Evolutionary conservation across 805 yeast genomes (phyloP), one percentile per base, ranked within the genome.

Genomic region (Yarrowia bubula): DNA sequence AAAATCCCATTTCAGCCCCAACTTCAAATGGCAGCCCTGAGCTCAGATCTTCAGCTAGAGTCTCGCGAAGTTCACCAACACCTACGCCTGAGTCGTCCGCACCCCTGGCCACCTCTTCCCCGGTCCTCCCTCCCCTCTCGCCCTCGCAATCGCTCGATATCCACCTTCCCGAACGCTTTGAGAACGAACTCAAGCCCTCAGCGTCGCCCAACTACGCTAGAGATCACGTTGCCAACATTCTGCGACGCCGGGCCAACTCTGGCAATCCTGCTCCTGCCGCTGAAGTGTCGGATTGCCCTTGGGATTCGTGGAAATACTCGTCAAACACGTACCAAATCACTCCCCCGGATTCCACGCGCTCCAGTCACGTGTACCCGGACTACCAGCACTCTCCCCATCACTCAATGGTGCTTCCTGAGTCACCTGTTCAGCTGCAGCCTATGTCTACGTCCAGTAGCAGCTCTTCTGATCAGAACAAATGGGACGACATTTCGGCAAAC

Each of bases 351-450:
- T 55, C 61, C 8, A 55, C 61, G 8, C 46, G 61, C 6, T 31
- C 31, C 31, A 14, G 28, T 2, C 61, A 55, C 47, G 61, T 55
- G n/a, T 39, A 55, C 61, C n/a, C 47, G 5, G 61, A 41, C 17
- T 6, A 11, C 3, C 13, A 48, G 22, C 38, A 48, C 55, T n/a
- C 55, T 7, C 31, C 60, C 0, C 61, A 55, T 28, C 47, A 55
- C 31, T 55, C 61, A 8, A 28, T 55, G 61, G 61, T 55, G 46
- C 61, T 55, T 10, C 61, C 61, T 8, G 61, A 55, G 47, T 55
- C 61, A 8, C 61, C 61, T 8, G 47, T 55, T 8, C 61, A 39
- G 18, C 46, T 31, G 31, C 61, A 41, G 15, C 47, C 61, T 17
- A 32, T n/a, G 38, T 15, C 47, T 9, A n/a, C 60, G 28, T 55